These are phyloP conservation scores for Venturia nashicola DNA, from an alignment of 2,329 filamentous ascomycete species.

Conservation along the genomic window DNA sequence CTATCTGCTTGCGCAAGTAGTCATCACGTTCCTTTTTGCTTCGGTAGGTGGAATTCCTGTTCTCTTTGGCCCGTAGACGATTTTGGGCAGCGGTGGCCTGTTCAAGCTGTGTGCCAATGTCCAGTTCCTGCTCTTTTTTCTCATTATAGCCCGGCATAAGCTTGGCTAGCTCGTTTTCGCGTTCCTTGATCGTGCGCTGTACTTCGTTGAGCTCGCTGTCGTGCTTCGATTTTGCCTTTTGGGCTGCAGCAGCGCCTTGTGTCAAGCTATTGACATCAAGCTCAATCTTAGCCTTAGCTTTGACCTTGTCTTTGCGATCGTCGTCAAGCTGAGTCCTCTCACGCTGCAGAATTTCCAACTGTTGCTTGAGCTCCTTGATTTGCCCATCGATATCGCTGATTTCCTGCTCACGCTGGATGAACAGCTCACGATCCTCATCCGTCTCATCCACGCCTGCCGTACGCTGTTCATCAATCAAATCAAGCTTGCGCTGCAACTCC, in stretches of 20 bases:
- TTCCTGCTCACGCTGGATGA: constrained; percentile 66
- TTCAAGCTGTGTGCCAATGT: constrained; percentile 59
- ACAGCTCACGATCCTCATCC: constrained; percentile 65
- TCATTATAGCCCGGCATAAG: constrained; percentile 67
- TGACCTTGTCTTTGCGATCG: constrained; percentile 72
- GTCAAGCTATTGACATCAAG: constrained; percentile 69
- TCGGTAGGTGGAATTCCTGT: constrained; percentile 72
- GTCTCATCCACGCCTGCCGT: constrained; percentile 75
- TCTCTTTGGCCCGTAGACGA: constrained; percentile 84
- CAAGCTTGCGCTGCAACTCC: constrained; percentile 62
- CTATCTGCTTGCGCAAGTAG: constrained; percentile 68
- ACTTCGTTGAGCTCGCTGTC: constrained; percentile 61
- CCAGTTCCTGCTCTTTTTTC: constrained; percentile 60
- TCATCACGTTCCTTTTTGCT: constrained; percentile 81
- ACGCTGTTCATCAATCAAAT: constrained; percentile 69
- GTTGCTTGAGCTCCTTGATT: constrained; percentile 67
- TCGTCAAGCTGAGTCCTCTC: constrained; percentile 83
- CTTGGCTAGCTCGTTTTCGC: constrained; percentile 62
- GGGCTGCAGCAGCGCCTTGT: constrained; percentile 69
- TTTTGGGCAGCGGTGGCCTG: constrained; percentile 62
- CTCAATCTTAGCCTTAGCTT: constrained; percentile 72
- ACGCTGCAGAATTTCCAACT: constrained; percentile 71
- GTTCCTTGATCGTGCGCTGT: constrained; percentile 58
- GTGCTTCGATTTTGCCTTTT: constrained; percentile 59
- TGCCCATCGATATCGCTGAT: constrained; percentile 66